These are phyloP conservation scores for Trichoderma endophyticum DNA, from an alignment of 2,329 filamentous ascomycete genomes.

Conservation along the genomic window DNA sequence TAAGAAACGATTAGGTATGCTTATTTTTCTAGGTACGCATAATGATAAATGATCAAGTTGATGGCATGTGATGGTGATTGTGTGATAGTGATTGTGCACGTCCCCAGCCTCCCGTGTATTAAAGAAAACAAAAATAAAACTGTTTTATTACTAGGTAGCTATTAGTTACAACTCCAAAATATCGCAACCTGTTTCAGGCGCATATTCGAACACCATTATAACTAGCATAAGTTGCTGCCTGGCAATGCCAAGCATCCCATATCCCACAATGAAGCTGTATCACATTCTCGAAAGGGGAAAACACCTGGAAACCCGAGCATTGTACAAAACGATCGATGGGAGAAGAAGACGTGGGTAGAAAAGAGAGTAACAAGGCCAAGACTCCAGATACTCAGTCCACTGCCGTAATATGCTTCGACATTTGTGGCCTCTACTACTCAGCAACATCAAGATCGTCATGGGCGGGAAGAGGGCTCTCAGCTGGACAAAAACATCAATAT, in stretches of 20 bases:
- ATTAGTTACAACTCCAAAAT: constrained; percentile 4
- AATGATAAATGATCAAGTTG: background rate
- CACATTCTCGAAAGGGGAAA: background rate
- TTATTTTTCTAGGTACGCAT: background rate
- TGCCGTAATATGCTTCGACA: constrained; percentile 3
- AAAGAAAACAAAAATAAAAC: background rate
- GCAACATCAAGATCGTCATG: constrained; percentile 96
- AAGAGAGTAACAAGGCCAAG: background rate
- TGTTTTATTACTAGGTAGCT: constrained; percentile 6
- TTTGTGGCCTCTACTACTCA: constrained; percentile 51
- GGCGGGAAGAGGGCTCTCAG: constrained; percentile 74
- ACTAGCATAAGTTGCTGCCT: background rate
- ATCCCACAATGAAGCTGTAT: background rate
- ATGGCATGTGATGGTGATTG: background rate
- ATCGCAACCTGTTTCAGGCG: background rate
- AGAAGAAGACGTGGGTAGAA: background rate
- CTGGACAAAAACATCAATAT: constrained; percentile 16
- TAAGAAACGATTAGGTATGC: background rate
- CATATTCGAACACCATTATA: constrained; percentile 13
- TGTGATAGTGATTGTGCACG: too few relatives aligned
- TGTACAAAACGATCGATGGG: background rate
- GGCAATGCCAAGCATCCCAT: background rate
- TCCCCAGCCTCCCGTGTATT: background rate
- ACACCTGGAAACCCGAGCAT: background rate
- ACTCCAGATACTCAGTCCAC: background rate